Conservation (phyloP, 805 yeast genomes). For the Ogataea polymorpha region DNA sequence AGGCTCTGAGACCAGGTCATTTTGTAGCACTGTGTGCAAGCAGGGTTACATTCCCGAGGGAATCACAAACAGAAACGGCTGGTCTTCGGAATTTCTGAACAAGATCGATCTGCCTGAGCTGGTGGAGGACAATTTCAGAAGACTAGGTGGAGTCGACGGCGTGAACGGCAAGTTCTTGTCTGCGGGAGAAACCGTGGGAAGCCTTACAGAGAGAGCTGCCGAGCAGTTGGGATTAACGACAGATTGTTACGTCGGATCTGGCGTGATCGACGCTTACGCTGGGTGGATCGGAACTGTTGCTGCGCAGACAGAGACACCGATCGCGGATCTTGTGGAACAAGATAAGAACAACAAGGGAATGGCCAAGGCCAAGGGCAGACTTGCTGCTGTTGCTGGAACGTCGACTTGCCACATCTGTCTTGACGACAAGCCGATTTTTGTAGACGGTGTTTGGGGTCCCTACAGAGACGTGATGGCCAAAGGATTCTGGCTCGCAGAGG, state of each 20-base stretch:
- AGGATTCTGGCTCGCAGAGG: conserved; percentile 93
- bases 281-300: conserved; percentile 99
- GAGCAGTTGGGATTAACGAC: conserved; percentile 78
- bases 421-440: conserved; percentile 82
- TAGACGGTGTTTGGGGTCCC: conserved; percentile 98
- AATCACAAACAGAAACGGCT: conserved; percentile 87
- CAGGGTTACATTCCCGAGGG: conserved; percentile 94
- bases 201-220: conserved; percentile 64
- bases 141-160: conserved; percentile 81
- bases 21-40: conserved; percentile 89
- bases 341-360: conserved; percentile 47
- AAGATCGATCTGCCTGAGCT: conserved; percentile 73
- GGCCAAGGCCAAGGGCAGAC: conserved; percentile 69
- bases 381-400: conserved; percentile 98
- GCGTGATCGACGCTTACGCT: conserved; percentile 96
- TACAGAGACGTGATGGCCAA: conserved; percentile 91
- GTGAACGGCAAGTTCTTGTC: conserved; percentile 68
- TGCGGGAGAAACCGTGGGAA: conserved; percentile 90
- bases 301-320: conserved; percentile 64
- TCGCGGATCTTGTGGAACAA: conserved; percentile 48
- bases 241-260: conserved; percentile 83
- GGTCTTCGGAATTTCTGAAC: conserved; percentile 79
- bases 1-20: conserved; percentile 80
- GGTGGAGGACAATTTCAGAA: conserved; percentile 68
- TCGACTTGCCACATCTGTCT: conserved; percentile 94